Evolutionary conservation across 345 rosid genomes (phyloP).

Genomic region (Gossypium thurberi): DNA sequence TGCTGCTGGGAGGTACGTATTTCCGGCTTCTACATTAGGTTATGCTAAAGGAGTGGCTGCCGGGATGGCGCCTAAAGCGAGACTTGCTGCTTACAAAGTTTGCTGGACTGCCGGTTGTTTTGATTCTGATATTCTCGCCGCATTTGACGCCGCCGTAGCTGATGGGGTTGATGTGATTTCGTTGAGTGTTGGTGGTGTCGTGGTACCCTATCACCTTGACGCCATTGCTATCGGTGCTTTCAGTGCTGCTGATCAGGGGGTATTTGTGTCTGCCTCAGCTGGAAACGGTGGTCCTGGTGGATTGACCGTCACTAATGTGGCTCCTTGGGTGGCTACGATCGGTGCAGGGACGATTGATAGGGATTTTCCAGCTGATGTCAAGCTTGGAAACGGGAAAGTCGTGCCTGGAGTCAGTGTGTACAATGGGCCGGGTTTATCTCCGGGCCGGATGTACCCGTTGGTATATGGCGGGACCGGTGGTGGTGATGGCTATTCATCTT

Average conservation of each 20-base stretch:
- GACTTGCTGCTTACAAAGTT: slow-evolving; percentile 75
- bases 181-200: slow-evolving; percentile 80
- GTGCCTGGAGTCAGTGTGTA: slow-evolving; percentile 66
- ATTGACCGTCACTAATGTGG: slow-evolving; percentile 69
- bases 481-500: slow-evolving; percentile 64
- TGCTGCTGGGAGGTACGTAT: slow-evolving; percentile 69
- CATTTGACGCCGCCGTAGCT: slow-evolving; percentile 72
- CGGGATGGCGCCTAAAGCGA: slow-evolving; percentile 91
- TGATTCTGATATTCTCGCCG: slow-evolving; percentile 82
- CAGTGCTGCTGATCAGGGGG: slow-evolving; percentile 62
- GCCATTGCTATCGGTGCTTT: slow-evolving; percentile 88
- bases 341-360: slow-evolving; percentile 87
- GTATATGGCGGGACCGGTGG: slow-evolving; percentile 69
- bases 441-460: slow-evolving; percentile 54
- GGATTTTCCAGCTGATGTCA: slow-evolving; percentile 72
- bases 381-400: slow-evolving; percentile 56
- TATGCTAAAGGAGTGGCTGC: slow-evolving; percentile 81
- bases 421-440: slow-evolving; percentile 49
- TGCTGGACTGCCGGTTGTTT: slow-evolving; percentile 94
- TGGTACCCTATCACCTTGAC: slow-evolving; percentile 75
- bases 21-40: slow-evolving; percentile 71
- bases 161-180: slow-evolving; percentile 88
- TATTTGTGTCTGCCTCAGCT: slow-evolving; percentile 76
- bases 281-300: slow-evolving; percentile 93
- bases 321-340: slow-evolving; percentile 80